Evolutionary conservation across 106 monocot genomes (phyloP).

Genomic region (Dendrobium chrysotoxum): DNA sequence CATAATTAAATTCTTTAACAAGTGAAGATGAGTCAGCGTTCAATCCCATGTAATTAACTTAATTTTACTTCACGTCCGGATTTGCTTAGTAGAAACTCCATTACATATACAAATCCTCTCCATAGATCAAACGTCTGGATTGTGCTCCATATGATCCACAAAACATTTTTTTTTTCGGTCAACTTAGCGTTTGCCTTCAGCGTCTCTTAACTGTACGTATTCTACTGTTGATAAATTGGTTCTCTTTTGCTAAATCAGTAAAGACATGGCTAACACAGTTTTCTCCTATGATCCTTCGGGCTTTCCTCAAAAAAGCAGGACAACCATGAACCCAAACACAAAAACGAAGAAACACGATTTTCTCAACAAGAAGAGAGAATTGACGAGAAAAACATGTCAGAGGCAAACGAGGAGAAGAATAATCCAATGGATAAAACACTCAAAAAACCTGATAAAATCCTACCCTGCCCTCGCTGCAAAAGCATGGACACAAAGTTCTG

Average conservation of each 20-base stretch:
- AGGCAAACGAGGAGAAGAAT: conserved; percentile 13
- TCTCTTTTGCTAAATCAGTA: too few species aligned
- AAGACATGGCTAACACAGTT: too few species aligned
- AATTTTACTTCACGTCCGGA: background rate
- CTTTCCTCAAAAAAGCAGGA: background rate
- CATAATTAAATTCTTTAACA: background rate
- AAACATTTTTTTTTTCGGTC: too few species aligned
- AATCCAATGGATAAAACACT: conserved; percentile 35
- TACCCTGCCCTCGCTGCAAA: conserved; percentile 40
- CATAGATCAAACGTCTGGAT: too few species aligned
- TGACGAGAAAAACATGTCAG: background rate
- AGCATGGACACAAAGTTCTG: conserved; percentile 49
- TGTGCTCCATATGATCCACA: too few species aligned
- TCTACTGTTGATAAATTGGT: background rate
- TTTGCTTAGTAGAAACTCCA: too few species aligned
- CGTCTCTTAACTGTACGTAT: background rate
- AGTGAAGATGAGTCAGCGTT: background rate
- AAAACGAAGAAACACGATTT: background rate
- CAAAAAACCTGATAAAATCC: conserved; percentile 33
- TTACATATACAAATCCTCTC: too few species aligned
- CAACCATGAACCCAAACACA: background rate
- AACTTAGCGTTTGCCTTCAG: too few species aligned
- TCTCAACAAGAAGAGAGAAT: background rate
- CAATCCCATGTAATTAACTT: background rate
- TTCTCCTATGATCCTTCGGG: background rate